phyloP scores from a whole-genome alignment of 345 rosid species.

The Orychophragmus violaceus region DNA sequence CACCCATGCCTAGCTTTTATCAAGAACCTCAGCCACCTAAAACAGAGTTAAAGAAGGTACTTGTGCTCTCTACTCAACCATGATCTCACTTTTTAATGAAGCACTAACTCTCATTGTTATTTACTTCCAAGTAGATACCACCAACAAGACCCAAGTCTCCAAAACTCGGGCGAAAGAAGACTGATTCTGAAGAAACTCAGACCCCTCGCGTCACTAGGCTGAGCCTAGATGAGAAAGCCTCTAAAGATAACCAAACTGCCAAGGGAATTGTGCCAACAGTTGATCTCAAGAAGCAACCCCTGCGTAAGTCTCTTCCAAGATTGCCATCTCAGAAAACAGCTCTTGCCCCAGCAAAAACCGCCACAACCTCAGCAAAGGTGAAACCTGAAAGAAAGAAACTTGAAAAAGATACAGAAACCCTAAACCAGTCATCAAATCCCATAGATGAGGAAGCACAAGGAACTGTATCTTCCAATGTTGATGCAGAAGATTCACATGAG shows the following conservation, averaged over 20 bases:
- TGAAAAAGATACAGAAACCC: constrained; percentile 37
- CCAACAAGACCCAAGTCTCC: constrained; percentile 96
- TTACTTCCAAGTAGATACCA: constrained; percentile 60
- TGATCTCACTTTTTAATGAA: neutral
- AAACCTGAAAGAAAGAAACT: constrained; percentile 34
- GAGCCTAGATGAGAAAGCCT: constrained; percentile 65
- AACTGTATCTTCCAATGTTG: constrained; percentile 20
- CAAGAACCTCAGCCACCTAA: constrained; percentile 91
- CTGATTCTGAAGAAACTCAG: constrained; percentile 51
- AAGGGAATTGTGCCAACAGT: constrained; percentile 44
- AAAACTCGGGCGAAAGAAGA: constrained; percentile 86
- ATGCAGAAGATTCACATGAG: constrained; percentile 27
- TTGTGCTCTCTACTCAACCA: constrained; percentile 8
- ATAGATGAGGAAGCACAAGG: constrained; percentile 12
- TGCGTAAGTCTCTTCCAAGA: constrained; percentile 75
- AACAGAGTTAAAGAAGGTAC: constrained; percentile 86
- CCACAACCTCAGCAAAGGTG: constrained; percentile 22
- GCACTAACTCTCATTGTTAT: neutral
- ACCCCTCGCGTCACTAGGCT: constrained; percentile 37
- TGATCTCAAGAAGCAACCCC: constrained; percentile 53
- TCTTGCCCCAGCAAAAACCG: constrained; percentile 26
- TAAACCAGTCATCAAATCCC: constrained; percentile 13
- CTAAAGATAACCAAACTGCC: constrained; percentile 30
- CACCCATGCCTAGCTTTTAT: constrained; percentile 97
- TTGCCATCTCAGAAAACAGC: constrained; percentile 75